Conservation (phyloP, 768 basidiomycete genomes). For the Postia placenta region DNA sequence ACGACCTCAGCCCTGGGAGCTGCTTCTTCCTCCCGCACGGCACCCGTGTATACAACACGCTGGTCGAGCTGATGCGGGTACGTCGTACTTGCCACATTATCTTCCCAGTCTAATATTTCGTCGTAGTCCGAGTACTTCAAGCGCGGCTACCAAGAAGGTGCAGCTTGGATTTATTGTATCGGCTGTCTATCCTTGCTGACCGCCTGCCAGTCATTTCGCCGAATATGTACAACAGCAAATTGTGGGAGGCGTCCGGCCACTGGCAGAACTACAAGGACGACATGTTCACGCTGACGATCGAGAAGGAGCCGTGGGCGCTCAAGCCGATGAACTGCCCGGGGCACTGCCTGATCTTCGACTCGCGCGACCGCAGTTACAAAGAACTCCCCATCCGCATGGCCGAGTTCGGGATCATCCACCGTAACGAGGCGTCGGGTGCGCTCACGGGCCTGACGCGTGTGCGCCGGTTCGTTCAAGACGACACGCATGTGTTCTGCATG, state of each 20-base stretch:
- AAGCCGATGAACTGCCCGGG: slow-evolving; percentile 99
- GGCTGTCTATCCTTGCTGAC: not conserved
- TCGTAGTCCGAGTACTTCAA: slow-evolving; percentile 86
- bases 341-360: slow-evolving; percentile 94
- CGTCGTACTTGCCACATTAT: slow-evolving; percentile 21
- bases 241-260: slow-evolving; percentile 98
- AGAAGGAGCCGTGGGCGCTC: slow-evolving; percentile 93
- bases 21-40: slow-evolving; percentile 98
- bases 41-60: slow-evolving; percentile 91
- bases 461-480: slow-evolving; percentile 93
- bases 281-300: slow-evolving; percentile 93
- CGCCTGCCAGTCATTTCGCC: slow-evolving; percentile 78
- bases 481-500: slow-evolving; percentile 98
- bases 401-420: slow-evolving; percentile 95
- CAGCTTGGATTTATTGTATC: not conserved
- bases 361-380: slow-evolving; percentile 87
- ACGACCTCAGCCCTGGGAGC: slow-evolving; percentile 91
- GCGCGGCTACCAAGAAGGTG: slow-evolving; percentile 92
- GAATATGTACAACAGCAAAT: slow-evolving; percentile 93
- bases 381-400: slow-evolving; percentile 97
- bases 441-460: slow-evolving; percentile 91
- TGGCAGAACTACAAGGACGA: slow-evolving; percentile 98
- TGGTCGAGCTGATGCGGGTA: slow-evolving; percentile 87
- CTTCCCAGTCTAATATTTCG: not conserved
- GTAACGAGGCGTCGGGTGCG: slow-evolving; percentile 95